Evolutionary conservation across 2,329 filamentous ascomycete species (phyloP).

Genomic region (Myriangium duriaei): DNA sequence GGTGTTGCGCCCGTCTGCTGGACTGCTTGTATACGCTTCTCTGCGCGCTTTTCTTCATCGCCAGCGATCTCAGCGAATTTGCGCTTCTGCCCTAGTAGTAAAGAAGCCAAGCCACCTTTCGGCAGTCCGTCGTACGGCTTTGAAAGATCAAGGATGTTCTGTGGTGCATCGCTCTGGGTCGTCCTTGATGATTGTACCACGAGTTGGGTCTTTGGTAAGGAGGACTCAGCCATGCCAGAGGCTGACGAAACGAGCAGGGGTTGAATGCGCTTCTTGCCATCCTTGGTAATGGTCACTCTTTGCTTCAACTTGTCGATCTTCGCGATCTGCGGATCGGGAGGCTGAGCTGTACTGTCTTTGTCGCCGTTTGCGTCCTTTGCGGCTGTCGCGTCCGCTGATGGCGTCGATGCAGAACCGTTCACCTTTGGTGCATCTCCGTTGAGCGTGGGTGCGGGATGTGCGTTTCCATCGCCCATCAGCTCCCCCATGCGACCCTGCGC

Average conservation of each 20-base stretch:
- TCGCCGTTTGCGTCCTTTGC: conserved; percentile 16
- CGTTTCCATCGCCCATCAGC: conserved; percentile 76
- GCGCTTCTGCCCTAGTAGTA: conserved; percentile 87
- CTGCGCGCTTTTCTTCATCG: conserved; percentile 55
- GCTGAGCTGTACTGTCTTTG: conserved; percentile 35
- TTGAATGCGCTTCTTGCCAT: conserved; percentile 91
- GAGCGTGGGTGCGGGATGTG: conserved; percentile 35
- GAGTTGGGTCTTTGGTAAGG: conserved; percentile 75
- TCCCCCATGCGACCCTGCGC: conserved; percentile 95
- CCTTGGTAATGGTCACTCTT: conserved; percentile 86
- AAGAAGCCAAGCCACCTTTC: conserved; percentile 70
- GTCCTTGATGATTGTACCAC: conserved; percentile 25
- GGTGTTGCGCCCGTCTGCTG: conserved; percentile 54
- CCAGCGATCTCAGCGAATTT: conserved; percentile 62
- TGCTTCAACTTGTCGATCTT: conserved; percentile 67
- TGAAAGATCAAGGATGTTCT: conserved; percentile 76
- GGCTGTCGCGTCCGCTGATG: conserved; percentile 13
- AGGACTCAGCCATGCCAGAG: conserved; percentile 74
- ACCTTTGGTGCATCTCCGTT: conserved; percentile 23
- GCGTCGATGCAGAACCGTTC: conserved; percentile 31
- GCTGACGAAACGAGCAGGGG: conserved; percentile 78
- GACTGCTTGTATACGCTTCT: conserved; percentile 46
- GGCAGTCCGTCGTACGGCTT: conserved; percentile 91
- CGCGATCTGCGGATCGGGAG: conserved; percentile 41
- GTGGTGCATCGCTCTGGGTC: conserved; percentile 53